These are phyloP conservation scores for Globisporangium splendens DNA, from an alignment of 352 stramenopile species.

Conservation along the genomic window DNA sequence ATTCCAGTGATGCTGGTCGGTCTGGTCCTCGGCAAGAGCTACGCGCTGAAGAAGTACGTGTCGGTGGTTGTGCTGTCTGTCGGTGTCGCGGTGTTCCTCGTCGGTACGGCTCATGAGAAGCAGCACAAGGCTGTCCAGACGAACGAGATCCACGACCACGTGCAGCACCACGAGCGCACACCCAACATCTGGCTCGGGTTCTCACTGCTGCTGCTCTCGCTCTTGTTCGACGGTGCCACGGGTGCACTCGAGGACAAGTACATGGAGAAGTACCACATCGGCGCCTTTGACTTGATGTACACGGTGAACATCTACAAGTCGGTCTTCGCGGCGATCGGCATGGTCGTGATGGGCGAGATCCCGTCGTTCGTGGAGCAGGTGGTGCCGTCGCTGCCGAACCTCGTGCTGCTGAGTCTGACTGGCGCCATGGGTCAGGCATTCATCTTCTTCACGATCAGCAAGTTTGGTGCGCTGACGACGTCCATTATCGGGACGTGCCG, in stretches of 20 bases:
- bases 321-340: constrained; percentile 56
- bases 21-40: constrained; percentile 71
- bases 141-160: constrained; percentile 40
- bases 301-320: constrained; percentile 86
- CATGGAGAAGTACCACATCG: constrained; percentile 77
- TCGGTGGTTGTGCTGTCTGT: constrained; percentile 71
- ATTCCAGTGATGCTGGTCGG: constrained; percentile 85
- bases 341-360: constrained; percentile 72
- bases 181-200: constrained; percentile 67
- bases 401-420: constrained; percentile 72
- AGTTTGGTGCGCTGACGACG: constrained; percentile 81
- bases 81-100: constrained; percentile 73
- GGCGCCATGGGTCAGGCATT: constrained; percentile 78
- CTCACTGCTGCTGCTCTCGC: constrained; percentile 61
- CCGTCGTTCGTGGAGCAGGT: constrained; percentile 60
- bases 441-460: constrained; percentile 87
- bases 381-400: constrained; percentile 49
- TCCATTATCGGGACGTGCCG: constrained; percentile 84
- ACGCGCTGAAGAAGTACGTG: constrained; percentile 78
- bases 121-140: constrained; percentile 39
- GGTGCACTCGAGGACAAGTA: constrained; percentile 81
- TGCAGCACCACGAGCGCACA: constrained; percentile 44
- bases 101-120: constrained; percentile 73
- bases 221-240: constrained; percentile 77
- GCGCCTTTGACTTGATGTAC: constrained; percentile 86